A percentile compares a stretch with the other conserved stretches of the same genome.
Evolutionary conservation across 257 asterid genomes (phyloP).

Genomic region (Nicotiana attenuata): DNA sequence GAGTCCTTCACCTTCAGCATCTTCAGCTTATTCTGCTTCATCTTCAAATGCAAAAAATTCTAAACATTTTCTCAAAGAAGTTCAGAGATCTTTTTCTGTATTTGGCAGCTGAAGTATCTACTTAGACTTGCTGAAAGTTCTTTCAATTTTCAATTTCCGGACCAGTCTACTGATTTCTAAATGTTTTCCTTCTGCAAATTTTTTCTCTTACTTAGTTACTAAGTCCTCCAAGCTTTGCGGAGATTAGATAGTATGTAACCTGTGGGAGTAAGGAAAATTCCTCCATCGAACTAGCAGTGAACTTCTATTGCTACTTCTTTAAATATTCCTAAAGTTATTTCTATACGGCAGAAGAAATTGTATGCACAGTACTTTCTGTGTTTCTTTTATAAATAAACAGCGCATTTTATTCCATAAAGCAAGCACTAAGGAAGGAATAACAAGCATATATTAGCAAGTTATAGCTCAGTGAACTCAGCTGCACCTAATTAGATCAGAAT

Average conservation of each 20-base stretch:
- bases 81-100: conserved; percentile 9
- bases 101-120: conserved; percentile 7
- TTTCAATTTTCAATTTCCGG: background rate
- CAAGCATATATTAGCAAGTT: background rate
- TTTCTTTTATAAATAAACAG: background rate
- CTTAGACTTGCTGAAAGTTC: background rate
- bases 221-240: background rate
- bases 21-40: background rate
- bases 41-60: conserved; percentile 1
- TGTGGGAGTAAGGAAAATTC: background rate
- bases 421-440: background rate
- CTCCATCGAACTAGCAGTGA: background rate
- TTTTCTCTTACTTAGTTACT: background rate
- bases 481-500: background rate
- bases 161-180: background rate
- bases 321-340: background rate
- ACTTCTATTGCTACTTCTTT: background rate
- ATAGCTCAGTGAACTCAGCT: background rate
- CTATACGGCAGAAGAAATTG: background rate
- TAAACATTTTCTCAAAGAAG: conserved; percentile 4
- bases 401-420: background rate
- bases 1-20: background rate
- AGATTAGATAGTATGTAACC: background rate
- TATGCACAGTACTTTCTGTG: background rate
- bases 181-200: background rate